Evolutionary conservation across 495 filamentous ascomycete genomes (phyloP), one percentile per base, ranked within the genome.

Genomic region (Filosporella fistucella): DNA sequence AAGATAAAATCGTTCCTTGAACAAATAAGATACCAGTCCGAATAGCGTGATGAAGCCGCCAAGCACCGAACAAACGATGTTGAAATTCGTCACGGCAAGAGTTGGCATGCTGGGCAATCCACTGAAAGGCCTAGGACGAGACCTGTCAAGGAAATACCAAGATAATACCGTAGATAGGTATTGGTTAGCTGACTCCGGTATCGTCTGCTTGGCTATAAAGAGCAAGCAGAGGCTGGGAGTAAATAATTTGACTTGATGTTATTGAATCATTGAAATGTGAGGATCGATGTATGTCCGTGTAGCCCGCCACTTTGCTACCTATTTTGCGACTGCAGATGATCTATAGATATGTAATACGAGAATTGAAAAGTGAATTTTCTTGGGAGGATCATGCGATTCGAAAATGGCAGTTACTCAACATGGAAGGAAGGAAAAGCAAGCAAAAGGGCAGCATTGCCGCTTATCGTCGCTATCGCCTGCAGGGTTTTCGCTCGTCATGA

Each of bases 1-100:
- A 5, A 97, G 76, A 59, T 95, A 95, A 62, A 90, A 91, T 54
- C 78, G 82, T 67, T 95, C 90, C 59, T 95, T 95, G 65, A 84
- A 75, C 10, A 95, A 75, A 64, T 91, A 95, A 2, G 88, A 93
- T 0, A 96, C 88, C 29, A 96, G 70, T 8, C 86, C 88, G 60
- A 94, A 97, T 17, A 94, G 57, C 1, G 86, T 88, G 34, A 97
- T 82, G 67, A 91, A 97, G 14, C 86, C 89, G 21, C 91, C 91
- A 11, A 95, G 66, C 9, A 85, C 81, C 47, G 86, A 82, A 58
- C 87, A 83, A 12, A 60, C 58, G 16, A 95, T 87, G 63, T 96
- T 95, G 75, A 96, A 96, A 63, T 94, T 89, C 59, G 78, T 84
- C 35, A 88, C 54, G 5, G 74, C 76, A 43, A 94, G 69, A 35